Evolutionary conservation across 108 stramenopile species (phyloP), one percentile per base, ranked within the genome.

Genomic region (Nitzschia sp.): DNA sequence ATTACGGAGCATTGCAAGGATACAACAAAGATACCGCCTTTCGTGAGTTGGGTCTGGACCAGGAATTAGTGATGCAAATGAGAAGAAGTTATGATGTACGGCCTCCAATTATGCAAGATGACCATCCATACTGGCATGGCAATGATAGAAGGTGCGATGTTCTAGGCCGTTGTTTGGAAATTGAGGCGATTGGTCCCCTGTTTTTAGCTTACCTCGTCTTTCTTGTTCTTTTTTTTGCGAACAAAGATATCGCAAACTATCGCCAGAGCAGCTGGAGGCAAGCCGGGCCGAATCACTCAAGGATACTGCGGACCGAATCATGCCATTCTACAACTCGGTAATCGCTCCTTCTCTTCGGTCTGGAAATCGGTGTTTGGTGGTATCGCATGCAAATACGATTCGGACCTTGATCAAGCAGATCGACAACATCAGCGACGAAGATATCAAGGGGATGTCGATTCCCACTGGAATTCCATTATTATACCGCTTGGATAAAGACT

Each of bases 91-190:
- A 89, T 57, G 80, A 82, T 55, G 85, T 80, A 2, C 74, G 76
- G 9, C 92, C 92, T 3, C 92, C 92, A 22, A 47, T 57, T 26
- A 94, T 94, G 92, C 73, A 76, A 44, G 85, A 91, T 62, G 88
- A 91, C 71, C 93, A 94, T 67, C 88, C 88, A 9, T 88, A 88
- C 58, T 94, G 93, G 93, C 90, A 91, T 69, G 93, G 93, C 8
- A 71, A 77, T 53, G 88, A 94, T 66, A 66, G 92, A 69, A 80
- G 92, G 78, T 50, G 21, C 38, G 38, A 41, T 13, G 13, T 41
- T 13, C 6, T 71, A 92, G n/a, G n/a, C n/a, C n/a, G n/a, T n/a
- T n/a, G n/a, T n/a, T n/a, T n/a, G n/a, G n/a, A n/a, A n/a, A n/a
- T n/a, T n/a, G n/a, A n/a, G n/a, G n/a, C n/a, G n/a, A n/a, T n/a